phyloP scores from a whole-genome alignment of 176 grass and related monocot genomes.

The bread wheat (Triticum aestivum) region IWGSC_CS_RefSeq_v2.1 NC_057800.1:364427401-364427900 shows the following conservation, averaged over 20 bases:
- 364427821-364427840: not conserved
- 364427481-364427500: not conserved
- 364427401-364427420: too few species aligned
- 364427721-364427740: not conserved
- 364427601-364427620: not conserved
- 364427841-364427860: not conserved
- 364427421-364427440: too few species aligned
- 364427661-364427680: not conserved
- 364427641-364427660: not conserved
- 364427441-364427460: not conserved
- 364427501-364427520: not conserved
- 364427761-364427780: not conserved
- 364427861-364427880: not conserved
- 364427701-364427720: not conserved
- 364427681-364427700: slow-evolving; percentile 6
- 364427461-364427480: not conserved
- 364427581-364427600: slow-evolving; percentile 2
- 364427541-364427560: not conserved
- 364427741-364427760: not conserved
- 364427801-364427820: not conserved
- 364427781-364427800: not conserved
- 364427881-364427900: too few species aligned
- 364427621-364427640: not conserved
- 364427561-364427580: slow-evolving; percentile 13
- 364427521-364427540: not conserved